A percentile compares a stretch with the other conserved stretches of the same genome.
These are phyloP conservation scores for Cadophora gregata DNA, from an alignment of 2,329 filamentous ascomycete species.

Conservation along the genomic window DNA sequence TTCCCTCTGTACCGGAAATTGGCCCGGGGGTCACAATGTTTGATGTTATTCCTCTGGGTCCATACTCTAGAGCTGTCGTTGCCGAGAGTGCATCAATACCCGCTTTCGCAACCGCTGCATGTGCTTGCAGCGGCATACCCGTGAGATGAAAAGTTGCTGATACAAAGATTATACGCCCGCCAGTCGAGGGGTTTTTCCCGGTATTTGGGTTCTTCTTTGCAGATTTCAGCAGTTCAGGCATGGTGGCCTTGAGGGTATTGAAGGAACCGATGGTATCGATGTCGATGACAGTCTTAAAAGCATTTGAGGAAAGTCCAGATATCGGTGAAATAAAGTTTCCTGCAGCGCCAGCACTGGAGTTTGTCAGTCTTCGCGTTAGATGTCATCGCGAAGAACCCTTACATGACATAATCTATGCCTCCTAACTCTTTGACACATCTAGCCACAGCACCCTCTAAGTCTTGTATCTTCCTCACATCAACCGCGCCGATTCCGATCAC, in stretches of 20 bases:
- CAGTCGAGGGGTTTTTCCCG: slow-evolving; percentile 63
- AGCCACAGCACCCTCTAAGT: slow-evolving; percentile 75
- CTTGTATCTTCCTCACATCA: slow-evolving; percentile 76
- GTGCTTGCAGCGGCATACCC: slow-evolving; percentile 82
- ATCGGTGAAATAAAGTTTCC: slow-evolving; percentile 95
- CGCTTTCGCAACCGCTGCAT: slow-evolving; percentile 91
- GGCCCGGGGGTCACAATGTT: slow-evolving; percentile 89
- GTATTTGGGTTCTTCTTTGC: slow-evolving; percentile 62
- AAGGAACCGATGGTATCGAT: slow-evolving; percentile 95
- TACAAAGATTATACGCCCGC: slow-evolving; percentile 87
- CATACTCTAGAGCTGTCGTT: slow-evolving; percentile 85
- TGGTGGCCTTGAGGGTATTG: slow-evolving; percentile 91
- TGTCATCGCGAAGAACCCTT: slow-evolving; percentile 42
- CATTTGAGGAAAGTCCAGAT: slow-evolving; percentile 80
- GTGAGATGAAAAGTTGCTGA: slow-evolving; percentile 92
- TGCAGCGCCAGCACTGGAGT: slow-evolving; percentile 80
- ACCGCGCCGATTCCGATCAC: slow-evolving; percentile 86
- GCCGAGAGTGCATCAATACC: slow-evolving; percentile 85
- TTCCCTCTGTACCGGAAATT: slow-evolving; percentile 80
- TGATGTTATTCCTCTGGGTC: slow-evolving; percentile 82
- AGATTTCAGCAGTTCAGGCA: slow-evolving; percentile 82
- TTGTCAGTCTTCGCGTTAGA: slow-evolving; percentile 2
- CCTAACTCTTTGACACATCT: slow-evolving; percentile 83
- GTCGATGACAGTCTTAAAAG: slow-evolving; percentile 94
- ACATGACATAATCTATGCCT: slow-evolving; percentile 92